A percentile compares a stretch with the other conserved stretches of the same genome.
These are phyloP conservation scores for Sporothrix schenckii DNA, from an alignment of 2,329 filamentous ascomycete species.

Conservation along the genomic window DNA sequence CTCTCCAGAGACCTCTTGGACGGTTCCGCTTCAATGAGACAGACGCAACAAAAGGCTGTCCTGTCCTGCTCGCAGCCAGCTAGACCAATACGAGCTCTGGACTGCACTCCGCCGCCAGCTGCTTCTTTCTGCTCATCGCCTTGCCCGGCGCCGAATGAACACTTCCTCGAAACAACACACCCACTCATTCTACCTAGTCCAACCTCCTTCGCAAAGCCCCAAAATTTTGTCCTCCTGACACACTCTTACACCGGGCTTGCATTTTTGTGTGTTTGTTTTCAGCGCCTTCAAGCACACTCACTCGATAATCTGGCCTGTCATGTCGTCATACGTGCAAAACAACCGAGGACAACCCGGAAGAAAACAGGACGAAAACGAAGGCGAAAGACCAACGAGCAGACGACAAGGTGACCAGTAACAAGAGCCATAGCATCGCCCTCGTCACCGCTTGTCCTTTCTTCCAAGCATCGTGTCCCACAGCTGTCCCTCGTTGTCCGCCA, in stretches of 20 bases:
- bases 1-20: slow-evolving; percentile 10
- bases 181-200: slow-evolving; percentile 7
- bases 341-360: not conserved
- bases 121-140: not conserved
- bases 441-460: not conserved
- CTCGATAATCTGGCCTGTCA: not conserved
- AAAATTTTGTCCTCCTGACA: slow-evolving; percentile 35
- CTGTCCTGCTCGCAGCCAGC: not conserved
- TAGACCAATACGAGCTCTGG: not conserved
- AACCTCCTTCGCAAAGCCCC: slow-evolving; percentile 28
- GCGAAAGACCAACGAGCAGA: not conserved
- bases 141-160: slow-evolving; percentile 17
- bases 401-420: not conserved
- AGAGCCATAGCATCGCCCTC: not conserved
- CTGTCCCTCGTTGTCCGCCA: not conserved
- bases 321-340: slow-evolving; percentile 8
- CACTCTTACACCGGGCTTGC: slow-evolving; percentile 22
- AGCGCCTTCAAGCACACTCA: not conserved
- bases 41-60: not conserved
- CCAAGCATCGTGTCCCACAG: slow-evolving; percentile 2
- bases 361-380: no score
- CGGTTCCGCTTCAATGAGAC: slow-evolving; percentile 2
- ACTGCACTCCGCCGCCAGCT: slow-evolving; percentile 7
- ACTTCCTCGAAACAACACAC: slow-evolving; percentile 18
- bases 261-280: not conserved